Evolutionary conservation across 2,329 filamentous ascomycete genomes (phyloP).

Genomic region (Nakataea oryzae): DNA sequence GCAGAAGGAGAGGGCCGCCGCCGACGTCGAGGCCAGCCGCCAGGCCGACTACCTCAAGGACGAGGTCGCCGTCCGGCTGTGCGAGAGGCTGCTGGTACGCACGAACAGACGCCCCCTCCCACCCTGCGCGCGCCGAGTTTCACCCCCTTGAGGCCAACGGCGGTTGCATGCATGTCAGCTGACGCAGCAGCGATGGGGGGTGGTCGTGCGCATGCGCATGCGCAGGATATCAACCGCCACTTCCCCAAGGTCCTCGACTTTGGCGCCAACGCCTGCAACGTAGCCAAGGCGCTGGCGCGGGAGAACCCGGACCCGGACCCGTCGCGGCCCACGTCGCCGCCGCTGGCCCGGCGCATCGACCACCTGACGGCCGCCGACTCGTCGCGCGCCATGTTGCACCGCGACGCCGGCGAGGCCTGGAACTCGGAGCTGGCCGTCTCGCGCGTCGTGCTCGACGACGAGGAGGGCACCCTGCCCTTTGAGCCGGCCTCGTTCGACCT

Average conservation of each 20-base stretch:
- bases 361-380: conserved; percentile 75
- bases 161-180: neutral
- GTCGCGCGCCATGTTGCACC: conserved; percentile 66
- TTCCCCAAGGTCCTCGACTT: conserved; percentile 83
- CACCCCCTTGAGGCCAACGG: neutral
- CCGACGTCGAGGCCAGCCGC: conserved; percentile 59
- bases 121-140: conserved; percentile 3
- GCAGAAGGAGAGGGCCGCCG: conserved; percentile 79
- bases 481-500: conserved; percentile 73
- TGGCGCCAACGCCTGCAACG: conserved; percentile 91
- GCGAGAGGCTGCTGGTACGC: conserved; percentile 69
- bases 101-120: neutral
- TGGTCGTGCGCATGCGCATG: neutral
- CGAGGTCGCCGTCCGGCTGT: conserved; percentile 75
- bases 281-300: conserved; percentile 70
- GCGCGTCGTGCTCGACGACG: conserved; percentile 63
- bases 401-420: conserved; percentile 66
- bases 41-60: conserved; percentile 88
- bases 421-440: conserved; percentile 64
- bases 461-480: conserved; percentile 68
- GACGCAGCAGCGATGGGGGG: neutral
- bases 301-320: conserved; percentile 55
- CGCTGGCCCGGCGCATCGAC: conserved; percentile 60
- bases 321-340: conserved; percentile 44
- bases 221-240: conserved; percentile 78